Conservation (phyloP, 129 eudicot genomes). For the Gnaphalium uliginosum region DNA sequence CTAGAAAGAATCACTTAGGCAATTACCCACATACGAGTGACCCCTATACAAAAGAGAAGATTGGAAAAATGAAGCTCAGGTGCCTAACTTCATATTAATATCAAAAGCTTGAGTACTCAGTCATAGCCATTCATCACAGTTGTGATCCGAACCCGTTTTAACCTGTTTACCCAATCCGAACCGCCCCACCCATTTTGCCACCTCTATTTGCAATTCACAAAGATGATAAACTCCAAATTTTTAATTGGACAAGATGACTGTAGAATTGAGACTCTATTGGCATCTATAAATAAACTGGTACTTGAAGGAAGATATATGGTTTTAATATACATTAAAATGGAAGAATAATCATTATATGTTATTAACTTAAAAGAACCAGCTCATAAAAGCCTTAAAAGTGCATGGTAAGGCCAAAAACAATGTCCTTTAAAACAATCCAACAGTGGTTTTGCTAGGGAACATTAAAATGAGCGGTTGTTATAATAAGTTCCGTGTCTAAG, state of each 20-base stretch:
- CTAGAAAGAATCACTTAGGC: neutral
- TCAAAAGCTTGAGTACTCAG: neutral
- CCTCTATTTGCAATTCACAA: neutral
- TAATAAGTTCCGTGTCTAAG: constrained; percentile 29
- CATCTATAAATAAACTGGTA: neutral
- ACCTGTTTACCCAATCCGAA: neutral
- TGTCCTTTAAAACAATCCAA: neutral
- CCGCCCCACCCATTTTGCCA: neutral
- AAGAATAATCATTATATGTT: too few species aligned
- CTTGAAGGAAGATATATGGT: neutral
- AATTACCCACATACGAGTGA: neutral
- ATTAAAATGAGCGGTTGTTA: constrained; percentile 20
- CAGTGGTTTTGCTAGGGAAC: constrained; percentile 22
- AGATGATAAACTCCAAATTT: neutral
- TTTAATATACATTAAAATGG: neutral
- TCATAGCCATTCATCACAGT: neutral
- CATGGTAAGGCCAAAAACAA: neutral
- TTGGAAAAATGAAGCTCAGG: neutral
- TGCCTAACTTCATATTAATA: neutral
- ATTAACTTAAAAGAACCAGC: neutral
- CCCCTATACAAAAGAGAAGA: neutral
- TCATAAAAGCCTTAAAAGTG: constrained; percentile 3
- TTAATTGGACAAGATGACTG: neutral
- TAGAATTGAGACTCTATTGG: neutral
- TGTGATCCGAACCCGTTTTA: neutral